These are phyloP conservation scores for Eimeria brunetti DNA, from an alignment of 169 alveolate species.

Conservation along the genomic window DNA sequence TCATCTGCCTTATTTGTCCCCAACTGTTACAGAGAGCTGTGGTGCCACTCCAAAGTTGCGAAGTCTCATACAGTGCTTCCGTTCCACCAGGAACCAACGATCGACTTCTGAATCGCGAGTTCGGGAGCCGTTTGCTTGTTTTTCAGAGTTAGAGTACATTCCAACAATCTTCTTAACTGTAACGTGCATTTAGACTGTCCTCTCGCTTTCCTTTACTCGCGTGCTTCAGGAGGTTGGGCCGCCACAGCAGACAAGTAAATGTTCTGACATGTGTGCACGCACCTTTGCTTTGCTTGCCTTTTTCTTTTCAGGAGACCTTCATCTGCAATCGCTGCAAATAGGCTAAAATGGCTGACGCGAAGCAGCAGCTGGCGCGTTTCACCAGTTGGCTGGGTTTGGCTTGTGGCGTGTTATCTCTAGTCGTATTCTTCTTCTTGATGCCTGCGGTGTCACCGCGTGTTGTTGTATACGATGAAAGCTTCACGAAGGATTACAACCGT, in stretches of 20 bases:
- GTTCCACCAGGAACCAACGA: neutral
- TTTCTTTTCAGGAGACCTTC: neutral
- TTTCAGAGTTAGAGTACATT: neutral
- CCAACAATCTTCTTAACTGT: too few relatives aligned
- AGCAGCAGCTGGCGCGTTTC: slow-evolving; percentile 11
- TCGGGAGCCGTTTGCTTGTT: neutral
- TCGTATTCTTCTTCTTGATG: slow-evolving; percentile 43
- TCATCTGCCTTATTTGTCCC: neutral
- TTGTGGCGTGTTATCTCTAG: slow-evolving; percentile 60
- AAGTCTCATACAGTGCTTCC: neutral
- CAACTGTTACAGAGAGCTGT: neutral
- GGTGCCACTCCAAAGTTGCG: neutral
- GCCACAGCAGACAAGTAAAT: neutral
- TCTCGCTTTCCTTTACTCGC: neutral
- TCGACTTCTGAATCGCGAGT: neutral
- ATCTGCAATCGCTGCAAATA: neutral
- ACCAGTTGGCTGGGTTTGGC: slow-evolving; percentile 66
- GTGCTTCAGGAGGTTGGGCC: neutral
- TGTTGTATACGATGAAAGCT: slow-evolving; percentile 1
- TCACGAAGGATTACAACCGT: slow-evolving; percentile 14
- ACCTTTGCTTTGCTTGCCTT: neutral
- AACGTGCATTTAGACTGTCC: neutral
- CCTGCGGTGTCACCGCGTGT: slow-evolving; percentile 44
- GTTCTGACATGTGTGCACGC: neutral
- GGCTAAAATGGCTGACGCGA: slow-evolving; percentile 47